These are phyloP conservation scores for Crepidotus variabilis DNA, from an alignment of 768 basidiomycete species.

Conservation along the genomic window DNA sequence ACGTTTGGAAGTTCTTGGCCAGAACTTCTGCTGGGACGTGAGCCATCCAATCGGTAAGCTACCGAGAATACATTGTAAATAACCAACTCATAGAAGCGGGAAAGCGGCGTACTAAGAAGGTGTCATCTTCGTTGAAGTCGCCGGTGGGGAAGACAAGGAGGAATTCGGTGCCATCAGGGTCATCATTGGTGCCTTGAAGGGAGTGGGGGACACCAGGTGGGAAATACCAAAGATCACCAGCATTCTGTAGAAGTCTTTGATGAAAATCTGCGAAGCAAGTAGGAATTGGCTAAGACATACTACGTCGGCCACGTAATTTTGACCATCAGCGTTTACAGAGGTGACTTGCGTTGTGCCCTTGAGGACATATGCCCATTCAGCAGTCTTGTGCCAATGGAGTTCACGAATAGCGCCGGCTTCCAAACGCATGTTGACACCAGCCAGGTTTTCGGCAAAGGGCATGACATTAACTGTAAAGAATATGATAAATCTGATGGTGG, in stretches of 20 bases:
- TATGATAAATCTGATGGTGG: too few relatives aligned
- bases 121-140: slow-evolving; percentile 52
- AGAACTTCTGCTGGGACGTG: slow-evolving; percentile 53
- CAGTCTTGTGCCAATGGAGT: slow-evolving; percentile 55
- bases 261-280: too few relatives aligned
- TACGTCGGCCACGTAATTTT: slow-evolving; percentile 49
- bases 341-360: slow-evolving; percentile 46
- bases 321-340: slow-evolving; percentile 47
- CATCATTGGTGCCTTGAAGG: slow-evolving; percentile 47
- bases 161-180: slow-evolving; percentile 47
- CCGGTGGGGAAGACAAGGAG: slow-evolving; percentile 42
- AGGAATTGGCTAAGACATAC: slow-evolving; percentile 11
- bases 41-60: slow-evolving; percentile 61
- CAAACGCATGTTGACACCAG: slow-evolving; percentile 54
- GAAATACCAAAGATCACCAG: slow-evolving; percentile 56
- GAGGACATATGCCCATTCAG: slow-evolving; percentile 52
- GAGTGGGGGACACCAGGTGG: slow-evolving; percentile 55
- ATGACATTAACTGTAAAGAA: slow-evolving; percentile 34
- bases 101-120: slow-evolving; percentile 35
- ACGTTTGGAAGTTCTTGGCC: slow-evolving; percentile 53
- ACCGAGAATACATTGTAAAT: too few relatives aligned
- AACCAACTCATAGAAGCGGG: too few relatives aligned
- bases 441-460: slow-evolving; percentile 44
- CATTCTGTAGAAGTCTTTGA: too few relatives aligned
- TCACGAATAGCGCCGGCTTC: slow-evolving; percentile 51